Conservation (phyloP, 495 filamentous ascomycete genomes). For the Annulohypoxylon nitens region DNA sequence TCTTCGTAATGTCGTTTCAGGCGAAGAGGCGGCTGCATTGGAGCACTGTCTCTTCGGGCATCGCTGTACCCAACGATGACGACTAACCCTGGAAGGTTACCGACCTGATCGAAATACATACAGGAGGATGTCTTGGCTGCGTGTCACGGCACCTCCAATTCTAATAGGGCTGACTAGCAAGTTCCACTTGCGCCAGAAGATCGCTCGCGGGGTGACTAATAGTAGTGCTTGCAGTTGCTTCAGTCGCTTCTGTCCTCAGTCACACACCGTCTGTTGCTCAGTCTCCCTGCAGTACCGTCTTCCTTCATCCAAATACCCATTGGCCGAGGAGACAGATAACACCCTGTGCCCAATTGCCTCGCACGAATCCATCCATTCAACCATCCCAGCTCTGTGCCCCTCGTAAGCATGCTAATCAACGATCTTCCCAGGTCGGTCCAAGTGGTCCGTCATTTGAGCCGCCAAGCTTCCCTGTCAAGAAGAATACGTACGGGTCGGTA, state of each 20-base stretch:
- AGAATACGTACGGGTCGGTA: slow-evolving; percentile 2
- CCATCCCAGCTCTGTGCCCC: slow-evolving; percentile 18
- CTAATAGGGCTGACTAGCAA: slow-evolving; percentile 44
- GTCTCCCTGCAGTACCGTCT: slow-evolving; percentile 22
- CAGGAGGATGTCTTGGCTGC: slow-evolving; percentile 36
- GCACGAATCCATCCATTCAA: slow-evolving; percentile 31
- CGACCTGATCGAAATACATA: slow-evolving; percentile 32
- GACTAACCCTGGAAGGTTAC: slow-evolving; percentile 31
- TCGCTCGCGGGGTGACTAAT: slow-evolving; percentile 47
- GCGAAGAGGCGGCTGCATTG: neutral
- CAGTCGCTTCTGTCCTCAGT: slow-evolving; percentile 28
- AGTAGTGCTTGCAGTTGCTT: neutral
- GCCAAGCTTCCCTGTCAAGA: slow-evolving; percentile 37
- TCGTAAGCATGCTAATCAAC: slow-evolving; percentile 39
- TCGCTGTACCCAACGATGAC: slow-evolving; percentile 24
- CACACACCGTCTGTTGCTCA: slow-evolving; percentile 42
- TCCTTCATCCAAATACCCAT: slow-evolving; percentile 28
- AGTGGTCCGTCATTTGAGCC: slow-evolving; percentile 41
- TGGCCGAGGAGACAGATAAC: slow-evolving; percentile 31
- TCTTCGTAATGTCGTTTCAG: slow-evolving; percentile 17
- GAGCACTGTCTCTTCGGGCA: slow-evolving; percentile 27
- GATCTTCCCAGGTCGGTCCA: slow-evolving; percentile 25
- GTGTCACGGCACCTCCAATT: slow-evolving; percentile 38
- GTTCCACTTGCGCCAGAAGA: slow-evolving; percentile 36
- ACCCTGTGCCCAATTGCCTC: slow-evolving; percentile 39